Evolutionary conservation across 1,284 basidiomycete genomes (phyloP), one percentile per base, ranked within the genome.

Genomic region (Ceratobasidium sp.): DNA sequence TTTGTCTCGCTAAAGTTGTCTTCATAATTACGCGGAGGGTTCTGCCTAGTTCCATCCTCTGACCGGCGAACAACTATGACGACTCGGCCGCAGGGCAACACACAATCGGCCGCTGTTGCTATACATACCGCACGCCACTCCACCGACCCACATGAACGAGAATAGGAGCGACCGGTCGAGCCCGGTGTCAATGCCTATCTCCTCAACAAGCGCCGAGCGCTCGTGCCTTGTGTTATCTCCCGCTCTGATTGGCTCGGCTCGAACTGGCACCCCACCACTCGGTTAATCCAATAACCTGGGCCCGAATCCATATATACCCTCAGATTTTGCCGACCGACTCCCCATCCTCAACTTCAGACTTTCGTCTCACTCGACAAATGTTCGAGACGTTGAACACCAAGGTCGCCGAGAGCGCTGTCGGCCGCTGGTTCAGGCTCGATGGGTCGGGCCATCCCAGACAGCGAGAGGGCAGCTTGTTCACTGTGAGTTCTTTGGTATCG

Each of bases 381-480:
- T 66, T 79, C 61, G 74, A 81, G 57, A 78, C 59, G 26, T 78
- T 84, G 75, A 87, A 88, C 82, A 79, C 82, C 66, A 74, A 78
- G 40, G 84, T 96, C 73, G 95, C 95, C 13, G 87, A 88, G 82
- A 92, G 93, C 38, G 85, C 86, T 75, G 86, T 95, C 48, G 95
- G 95, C 68, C 87, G 90, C 82, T 95, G 93, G 90, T 96, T 97
- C 87, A 89, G 90, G 69, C 88, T 97, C 42, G 95, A 96, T 81
- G 95, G 94, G 13, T 93, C 91, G 54, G 95, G 94, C 28, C 93
- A 92, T 82, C 88, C 90, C 40, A 90, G 90, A 77, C 92, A 93
- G 83, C 91, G 95, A 79, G 85, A 87, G 76, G 94, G 93, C 38
- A 93, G 94, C 33, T 87, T 91, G 77, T 96, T 96, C 82, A 88